phyloP scores from a whole-genome alignment of 345 rosid species.

The Camelina hispida region DNA sequence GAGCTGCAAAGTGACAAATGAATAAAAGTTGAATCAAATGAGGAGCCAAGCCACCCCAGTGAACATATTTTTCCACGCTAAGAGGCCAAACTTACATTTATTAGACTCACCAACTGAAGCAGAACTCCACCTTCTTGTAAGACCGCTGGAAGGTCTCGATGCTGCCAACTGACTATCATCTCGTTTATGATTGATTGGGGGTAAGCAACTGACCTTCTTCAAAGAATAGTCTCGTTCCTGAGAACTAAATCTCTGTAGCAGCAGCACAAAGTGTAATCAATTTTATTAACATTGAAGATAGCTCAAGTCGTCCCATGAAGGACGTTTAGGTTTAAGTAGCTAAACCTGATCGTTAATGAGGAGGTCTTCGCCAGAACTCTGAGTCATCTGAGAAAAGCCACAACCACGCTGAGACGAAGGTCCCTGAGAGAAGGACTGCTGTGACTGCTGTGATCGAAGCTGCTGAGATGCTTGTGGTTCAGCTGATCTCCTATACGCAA shows the following conservation, averaged over 20 bases:
- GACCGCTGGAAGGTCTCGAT: conserved; percentile 59
- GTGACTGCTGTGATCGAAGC: conserved; percentile 71
- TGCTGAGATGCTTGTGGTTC: conserved; percentile 70
- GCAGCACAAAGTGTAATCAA: conserved; percentile 10
- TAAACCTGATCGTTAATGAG: conserved; percentile 64
- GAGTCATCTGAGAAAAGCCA: conserved; percentile 80
- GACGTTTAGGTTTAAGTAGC: background rate
- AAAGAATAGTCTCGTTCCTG: conserved; percentile 65
- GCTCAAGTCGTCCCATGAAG: background rate
- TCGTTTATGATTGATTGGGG: conserved; percentile 50
- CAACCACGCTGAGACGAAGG: conserved; percentile 75
- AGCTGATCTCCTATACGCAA: conserved; percentile 57
- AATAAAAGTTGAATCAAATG: conserved; percentile 9
- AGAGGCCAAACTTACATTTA: conserved; percentile 46
- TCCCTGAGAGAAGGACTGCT: conserved; percentile 89
- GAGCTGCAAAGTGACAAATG: conserved; percentile 55
- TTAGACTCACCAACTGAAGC: conserved; percentile 53
- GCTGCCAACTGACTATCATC: conserved; percentile 68
- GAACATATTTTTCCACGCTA: background rate
- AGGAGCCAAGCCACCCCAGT: conserved; percentile 16
- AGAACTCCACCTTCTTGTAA: conserved; percentile 65
- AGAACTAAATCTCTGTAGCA: conserved; percentile 69
- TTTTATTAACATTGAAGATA: background rate
- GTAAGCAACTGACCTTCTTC: conserved; percentile 63
- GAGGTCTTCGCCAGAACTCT: conserved; percentile 68